These are phyloP conservation scores for Cryptococcus sp. DNA, from an alignment of 1,284 basidiomycete species.

Conservation along the genomic window DNA sequence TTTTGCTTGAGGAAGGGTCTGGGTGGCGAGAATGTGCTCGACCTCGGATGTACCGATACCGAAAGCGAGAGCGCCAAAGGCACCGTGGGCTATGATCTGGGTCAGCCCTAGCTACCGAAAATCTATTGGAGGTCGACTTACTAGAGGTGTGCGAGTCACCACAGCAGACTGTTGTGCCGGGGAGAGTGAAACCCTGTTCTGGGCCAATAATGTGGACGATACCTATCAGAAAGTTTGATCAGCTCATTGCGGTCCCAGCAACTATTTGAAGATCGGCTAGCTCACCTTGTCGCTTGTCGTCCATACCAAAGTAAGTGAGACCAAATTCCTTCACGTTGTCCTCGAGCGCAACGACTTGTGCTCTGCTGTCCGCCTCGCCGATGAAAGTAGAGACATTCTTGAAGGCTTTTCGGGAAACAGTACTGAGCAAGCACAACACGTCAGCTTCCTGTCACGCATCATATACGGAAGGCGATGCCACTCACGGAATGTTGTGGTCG, in stretches of 20 bases:
- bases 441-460: not conserved
- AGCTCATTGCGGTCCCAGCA: slow-evolving; percentile 1
- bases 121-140: no score
- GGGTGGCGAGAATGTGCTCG: slow-evolving; percentile 94
- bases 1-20: slow-evolving; percentile 88
- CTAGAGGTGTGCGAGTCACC: slow-evolving; percentile 86
- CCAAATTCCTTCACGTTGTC: slow-evolving; percentile 96
- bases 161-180: slow-evolving; percentile 93
- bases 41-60: slow-evolving; percentile 97
- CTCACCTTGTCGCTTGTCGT: slow-evolving; percentile 81
- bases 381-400: slow-evolving; percentile 76
- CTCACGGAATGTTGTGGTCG: slow-evolving; percentile 94
- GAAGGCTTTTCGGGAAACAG: slow-evolving; percentile 81
- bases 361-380: slow-evolving; percentile 82
- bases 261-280: slow-evolving; percentile 3
- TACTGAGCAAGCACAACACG: slow-evolving; percentile 57
- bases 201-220: slow-evolving; percentile 97
- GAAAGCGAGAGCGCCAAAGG: slow-evolving; percentile 93
- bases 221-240: slow-evolving; percentile 56
- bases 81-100: slow-evolving; percentile 72
- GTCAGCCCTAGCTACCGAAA: not conserved
- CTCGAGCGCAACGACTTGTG: slow-evolving; percentile 87
- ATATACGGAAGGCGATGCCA: slow-evolving; percentile 21
- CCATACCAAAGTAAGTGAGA: slow-evolving; percentile 92
- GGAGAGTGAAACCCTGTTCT: slow-evolving; percentile 94